Conservation (phyloP, 2,329 filamentous ascomycete genomes). For the Curvularia sp. region DNA sequence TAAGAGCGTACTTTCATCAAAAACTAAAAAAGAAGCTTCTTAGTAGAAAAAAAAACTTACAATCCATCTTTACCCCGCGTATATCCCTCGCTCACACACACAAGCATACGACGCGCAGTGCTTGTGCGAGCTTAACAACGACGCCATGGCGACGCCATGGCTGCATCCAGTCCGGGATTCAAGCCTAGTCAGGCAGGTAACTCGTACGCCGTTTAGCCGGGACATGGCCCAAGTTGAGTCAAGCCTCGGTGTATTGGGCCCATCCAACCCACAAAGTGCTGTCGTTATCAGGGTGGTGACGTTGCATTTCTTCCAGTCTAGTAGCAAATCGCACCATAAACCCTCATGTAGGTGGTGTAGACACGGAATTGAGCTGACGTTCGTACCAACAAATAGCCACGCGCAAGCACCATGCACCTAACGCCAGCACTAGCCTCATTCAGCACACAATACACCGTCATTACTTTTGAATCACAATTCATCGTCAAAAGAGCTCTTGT, state of each 20-base stretch:
- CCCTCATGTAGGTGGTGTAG: neutral
- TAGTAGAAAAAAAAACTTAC: no score
- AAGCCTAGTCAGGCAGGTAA: constrained; percentile 29
- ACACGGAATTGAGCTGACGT: neutral
- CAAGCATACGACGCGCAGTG: constrained; percentile 16
- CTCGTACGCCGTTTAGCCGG: neutral
- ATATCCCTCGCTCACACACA: no score
- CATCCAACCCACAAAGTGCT: neutral
- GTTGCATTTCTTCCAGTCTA: neutral
- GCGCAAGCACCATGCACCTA: neutral
- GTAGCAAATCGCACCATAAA: neutral
- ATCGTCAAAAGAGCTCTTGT: constrained; percentile 1
- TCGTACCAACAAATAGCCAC: no score
- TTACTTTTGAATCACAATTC: no score
- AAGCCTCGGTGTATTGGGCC: neutral
- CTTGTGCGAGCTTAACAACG: constrained; percentile 32
- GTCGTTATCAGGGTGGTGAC: neutral
- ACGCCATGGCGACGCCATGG: constrained; percentile 3
- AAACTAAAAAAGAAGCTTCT: no score
- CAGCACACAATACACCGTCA: neutral
- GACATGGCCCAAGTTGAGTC: neutral
- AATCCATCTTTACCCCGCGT: no score
- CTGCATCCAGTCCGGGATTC: neutral
- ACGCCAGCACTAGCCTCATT: neutral
- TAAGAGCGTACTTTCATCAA: no score